phyloP scores from a whole-genome alignment of 306 rosid genomes.

The Parietaria judaica region DNA sequence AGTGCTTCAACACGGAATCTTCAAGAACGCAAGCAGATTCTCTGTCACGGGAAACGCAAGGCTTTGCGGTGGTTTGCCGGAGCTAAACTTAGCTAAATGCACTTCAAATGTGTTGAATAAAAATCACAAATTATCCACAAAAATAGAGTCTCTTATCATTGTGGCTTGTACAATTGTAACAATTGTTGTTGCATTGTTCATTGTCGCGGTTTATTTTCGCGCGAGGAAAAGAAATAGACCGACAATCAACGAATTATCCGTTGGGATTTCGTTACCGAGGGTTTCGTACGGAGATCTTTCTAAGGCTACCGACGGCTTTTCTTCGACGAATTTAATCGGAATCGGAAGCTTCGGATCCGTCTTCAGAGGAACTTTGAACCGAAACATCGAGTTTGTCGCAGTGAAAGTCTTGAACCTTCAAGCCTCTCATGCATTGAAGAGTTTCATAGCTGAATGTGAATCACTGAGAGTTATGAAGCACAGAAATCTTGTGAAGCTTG shows the following conservation, averaged over 20 bases:
- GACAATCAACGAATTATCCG: background rate
- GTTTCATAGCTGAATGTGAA: conserved; percentile 9
- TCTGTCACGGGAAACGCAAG: background rate
- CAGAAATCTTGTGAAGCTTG: conserved; percentile 20
- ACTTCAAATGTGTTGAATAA: background rate
- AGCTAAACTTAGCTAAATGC: background rate
- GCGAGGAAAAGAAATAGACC: background rate
- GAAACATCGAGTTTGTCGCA: conserved; percentile 16
- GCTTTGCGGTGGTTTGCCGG: background rate
- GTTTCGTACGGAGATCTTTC: conserved; percentile 25
- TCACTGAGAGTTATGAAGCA: conserved; percentile 6
- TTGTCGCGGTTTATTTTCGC: background rate
- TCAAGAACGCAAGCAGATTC: background rate
- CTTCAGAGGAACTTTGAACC: conserved; percentile 18
- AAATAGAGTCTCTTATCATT: background rate
- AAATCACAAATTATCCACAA: background rate
- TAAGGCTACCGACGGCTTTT: conserved; percentile 26
- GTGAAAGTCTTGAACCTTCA: conserved; percentile 24
- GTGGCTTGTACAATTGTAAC: background rate
- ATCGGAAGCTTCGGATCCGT: conserved; percentile 26
- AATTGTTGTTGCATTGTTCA: background rate
- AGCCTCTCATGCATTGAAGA: conserved; percentile 7
- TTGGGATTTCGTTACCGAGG: conserved; percentile 2
- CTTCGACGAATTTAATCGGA: conserved; percentile 22
- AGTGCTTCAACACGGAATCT: background rate